Percentiles rank a stretch among this genome's conserved stretches.
Conservation (phyloP, 768 basidiomycete species). For the Dictyophora rubrovolvata region DNA sequence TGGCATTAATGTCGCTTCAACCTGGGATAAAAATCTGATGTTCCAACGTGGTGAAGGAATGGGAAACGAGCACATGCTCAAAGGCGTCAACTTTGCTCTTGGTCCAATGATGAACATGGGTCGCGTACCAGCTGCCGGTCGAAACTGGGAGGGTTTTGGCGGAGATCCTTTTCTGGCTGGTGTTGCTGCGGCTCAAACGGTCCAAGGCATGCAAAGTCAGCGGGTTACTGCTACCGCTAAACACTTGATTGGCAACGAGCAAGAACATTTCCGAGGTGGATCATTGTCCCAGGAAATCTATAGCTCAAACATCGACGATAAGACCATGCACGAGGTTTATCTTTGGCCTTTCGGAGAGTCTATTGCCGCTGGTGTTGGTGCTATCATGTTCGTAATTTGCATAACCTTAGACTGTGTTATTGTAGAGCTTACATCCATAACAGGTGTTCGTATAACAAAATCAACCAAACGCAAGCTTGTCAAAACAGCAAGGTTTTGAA, state of each 20-base stretch:
- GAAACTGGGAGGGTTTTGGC: conserved; percentile 96
- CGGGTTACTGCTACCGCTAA: conserved; percentile 87
- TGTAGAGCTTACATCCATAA: background rate
- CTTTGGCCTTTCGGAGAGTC: conserved; percentile 58
- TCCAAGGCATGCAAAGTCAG: conserved; percentile 65
- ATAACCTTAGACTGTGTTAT: conserved; percentile 1
- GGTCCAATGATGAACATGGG: conserved; percentile 35
- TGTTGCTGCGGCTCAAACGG: conserved; percentile 65
- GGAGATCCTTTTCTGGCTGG: conserved; percentile 84
- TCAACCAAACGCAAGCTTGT: conserved; percentile 67
- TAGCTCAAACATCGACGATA: conserved; percentile 66
- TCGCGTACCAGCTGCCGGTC: conserved; percentile 32
- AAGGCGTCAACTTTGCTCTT: conserved; percentile 47
- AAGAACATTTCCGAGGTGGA: conserved; percentile 25
- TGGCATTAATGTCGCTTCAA: conserved; percentile 42
- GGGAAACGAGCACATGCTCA: conserved; percentile 49
- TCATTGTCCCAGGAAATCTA: conserved; percentile 16
- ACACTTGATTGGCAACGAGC: conserved; percentile 44
- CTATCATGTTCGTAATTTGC: conserved; percentile 46
- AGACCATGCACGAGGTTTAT: conserved; percentile 71
- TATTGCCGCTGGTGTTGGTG: conserved; percentile 64
- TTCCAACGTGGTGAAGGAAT: conserved; percentile 44
- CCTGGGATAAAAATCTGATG: conserved; percentile 30
- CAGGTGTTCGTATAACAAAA: conserved; percentile 29
- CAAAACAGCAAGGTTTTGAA: conserved; percentile 64